A percentile compares a stretch with the other conserved stretches of the same genome.
These are phyloP conservation scores for Boletus sp. DNA, from an alignment of 768 basidiomycete species.

Conservation along the genomic window DNA sequence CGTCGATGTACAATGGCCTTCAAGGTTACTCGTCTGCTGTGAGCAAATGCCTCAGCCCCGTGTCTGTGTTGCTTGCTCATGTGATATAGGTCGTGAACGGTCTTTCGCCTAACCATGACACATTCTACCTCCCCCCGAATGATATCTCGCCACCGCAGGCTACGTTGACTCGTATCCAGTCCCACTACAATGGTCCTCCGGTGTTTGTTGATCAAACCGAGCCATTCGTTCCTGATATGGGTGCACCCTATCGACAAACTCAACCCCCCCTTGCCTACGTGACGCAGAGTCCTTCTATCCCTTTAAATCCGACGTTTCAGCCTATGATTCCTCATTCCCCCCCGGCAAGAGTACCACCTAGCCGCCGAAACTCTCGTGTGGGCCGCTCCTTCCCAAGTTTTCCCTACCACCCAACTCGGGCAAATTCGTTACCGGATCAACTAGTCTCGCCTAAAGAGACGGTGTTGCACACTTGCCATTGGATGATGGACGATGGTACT, in stretches of 20 bases:
- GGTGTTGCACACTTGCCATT: constrained; percentile 2
- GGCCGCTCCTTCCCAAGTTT: background rate
- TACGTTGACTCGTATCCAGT: background rate
- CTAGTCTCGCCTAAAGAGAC: background rate
- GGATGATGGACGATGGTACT: background rate
- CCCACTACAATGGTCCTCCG: background rate
- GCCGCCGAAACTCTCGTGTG: background rate
- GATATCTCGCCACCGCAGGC: background rate
- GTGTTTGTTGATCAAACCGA: background rate
- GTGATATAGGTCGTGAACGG: background rate
- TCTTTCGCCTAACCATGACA: background rate
- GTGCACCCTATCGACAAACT: background rate
- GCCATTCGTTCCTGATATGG: background rate
- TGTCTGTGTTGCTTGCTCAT: background rate
- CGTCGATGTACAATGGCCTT: no score
- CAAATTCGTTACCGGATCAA: background rate
- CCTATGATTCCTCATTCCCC: no score
- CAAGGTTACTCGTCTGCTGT: background rate
- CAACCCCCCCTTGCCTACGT: no score
- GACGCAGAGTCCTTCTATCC: background rate
- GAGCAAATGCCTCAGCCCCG: background rate
- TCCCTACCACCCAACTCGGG: background rate
- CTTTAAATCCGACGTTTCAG: background rate
- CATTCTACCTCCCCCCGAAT: no score
- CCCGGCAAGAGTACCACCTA: no score